Evolutionary conservation across 2,329 filamentous ascomycete species (phyloP).

Genomic region (Ophiostoma pallidulum): DNA sequence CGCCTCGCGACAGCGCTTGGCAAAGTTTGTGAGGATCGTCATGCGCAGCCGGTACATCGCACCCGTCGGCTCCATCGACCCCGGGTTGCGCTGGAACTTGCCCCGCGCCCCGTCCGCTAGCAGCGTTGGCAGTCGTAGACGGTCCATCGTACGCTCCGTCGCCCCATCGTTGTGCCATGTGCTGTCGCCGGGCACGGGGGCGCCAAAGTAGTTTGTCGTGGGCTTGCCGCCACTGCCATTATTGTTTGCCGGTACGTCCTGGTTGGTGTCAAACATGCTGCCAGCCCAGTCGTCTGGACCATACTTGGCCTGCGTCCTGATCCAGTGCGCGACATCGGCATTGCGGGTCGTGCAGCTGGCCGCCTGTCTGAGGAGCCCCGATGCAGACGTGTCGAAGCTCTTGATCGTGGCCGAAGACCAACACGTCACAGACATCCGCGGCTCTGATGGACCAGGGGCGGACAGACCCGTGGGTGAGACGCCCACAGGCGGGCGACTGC

Average conservation of each 20-base stretch:
- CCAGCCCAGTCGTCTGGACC: no score
- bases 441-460: no score
- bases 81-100: neutral
- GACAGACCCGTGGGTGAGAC: no score
- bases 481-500: no score
- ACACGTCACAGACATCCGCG: no score
- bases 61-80: conserved; percentile 9
- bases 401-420: no score
- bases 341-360: neutral
- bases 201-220: neutral
- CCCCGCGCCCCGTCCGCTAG: neutral
- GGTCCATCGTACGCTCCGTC: neutral
- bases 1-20: conserved; percentile 5
- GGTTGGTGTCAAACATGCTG: no score
- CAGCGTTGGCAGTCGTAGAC: neutral
- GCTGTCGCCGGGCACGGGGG: neutral
- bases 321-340: no score
- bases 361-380: no score
- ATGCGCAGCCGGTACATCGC: conserved; percentile 11
- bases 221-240: neutral
- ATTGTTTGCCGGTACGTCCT: no score
- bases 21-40: conserved; percentile 13
- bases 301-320: no score
- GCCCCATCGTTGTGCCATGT: neutral
- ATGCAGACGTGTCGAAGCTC: no score